Conservation (phyloP, 805 yeast genomes). For the Pichia cabralensis region DNA sequence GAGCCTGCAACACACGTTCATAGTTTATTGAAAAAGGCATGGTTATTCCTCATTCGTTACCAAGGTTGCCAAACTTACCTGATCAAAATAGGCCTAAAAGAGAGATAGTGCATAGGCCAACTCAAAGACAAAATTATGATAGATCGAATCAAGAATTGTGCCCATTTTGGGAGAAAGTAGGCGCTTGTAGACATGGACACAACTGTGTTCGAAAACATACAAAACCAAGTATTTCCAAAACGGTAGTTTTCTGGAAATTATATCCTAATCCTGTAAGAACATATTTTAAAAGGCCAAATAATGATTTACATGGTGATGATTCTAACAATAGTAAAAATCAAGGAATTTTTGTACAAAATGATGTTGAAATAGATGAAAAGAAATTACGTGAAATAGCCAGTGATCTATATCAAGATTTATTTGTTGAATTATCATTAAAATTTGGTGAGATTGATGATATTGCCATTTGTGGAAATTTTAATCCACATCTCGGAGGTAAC, state of each 20-base stretch:
- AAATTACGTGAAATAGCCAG: constrained; percentile 42
- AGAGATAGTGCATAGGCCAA: too few species aligned
- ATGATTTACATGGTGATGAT: too few species aligned
- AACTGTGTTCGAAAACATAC: constrained; percentile 70
- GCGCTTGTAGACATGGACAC: constrained; percentile 91
- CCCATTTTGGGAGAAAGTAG: constrained; percentile 45
- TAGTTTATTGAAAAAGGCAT: too few species aligned
- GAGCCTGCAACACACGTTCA: too few species aligned
- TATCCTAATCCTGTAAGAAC: constrained; percentile 46
- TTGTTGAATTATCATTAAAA: constrained; percentile 41
- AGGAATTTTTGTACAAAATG: constrained; percentile 5
- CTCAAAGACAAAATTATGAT: too few species aligned
- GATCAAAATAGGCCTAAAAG: too few species aligned
- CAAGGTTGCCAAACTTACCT: too few species aligned
- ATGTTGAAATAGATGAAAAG: constrained; percentile 13
- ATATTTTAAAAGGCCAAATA: constrained; percentile 20
- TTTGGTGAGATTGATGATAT: constrained; percentile 48
- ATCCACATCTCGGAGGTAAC: constrained; percentile 77
- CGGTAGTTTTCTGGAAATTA: constrained; percentile 55
- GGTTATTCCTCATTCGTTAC: too few species aligned
- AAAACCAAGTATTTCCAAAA: constrained; percentile 54
- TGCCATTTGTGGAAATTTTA: constrained; percentile 74
- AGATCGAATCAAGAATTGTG: too few species aligned
- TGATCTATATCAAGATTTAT: constrained; percentile 62
- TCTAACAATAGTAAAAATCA: constrained; percentile 1